Conservation (phyloP, 140 eudicot genomes). For the Bidens hawaiensis region DNA sequence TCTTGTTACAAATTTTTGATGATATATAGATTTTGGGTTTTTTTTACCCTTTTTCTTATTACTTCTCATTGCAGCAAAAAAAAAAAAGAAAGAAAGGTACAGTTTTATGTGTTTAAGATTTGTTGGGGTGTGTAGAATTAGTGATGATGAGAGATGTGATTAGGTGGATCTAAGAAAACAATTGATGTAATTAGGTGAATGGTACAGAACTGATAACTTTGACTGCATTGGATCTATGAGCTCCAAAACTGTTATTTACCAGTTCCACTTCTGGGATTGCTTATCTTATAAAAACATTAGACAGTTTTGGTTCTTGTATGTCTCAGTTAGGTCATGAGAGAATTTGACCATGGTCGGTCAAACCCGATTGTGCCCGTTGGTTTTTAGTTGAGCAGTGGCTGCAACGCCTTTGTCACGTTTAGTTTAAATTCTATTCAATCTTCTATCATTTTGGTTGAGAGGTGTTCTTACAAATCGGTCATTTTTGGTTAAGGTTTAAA, state of each 20-base stretch:
- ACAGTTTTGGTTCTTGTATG: slow-evolving; percentile 4
- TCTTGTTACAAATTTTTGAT: neutral
- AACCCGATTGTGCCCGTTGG: slow-evolving; percentile 12
- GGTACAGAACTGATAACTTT: neutral
- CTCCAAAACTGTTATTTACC: neutral
- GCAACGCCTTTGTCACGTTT: slow-evolving; percentile 61
- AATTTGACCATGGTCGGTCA: slow-evolving; percentile 7
- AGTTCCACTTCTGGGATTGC: slow-evolving; percentile 1
- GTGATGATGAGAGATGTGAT: neutral
- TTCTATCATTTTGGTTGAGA: too few relatives aligned
- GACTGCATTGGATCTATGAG: slow-evolving; percentile 5
- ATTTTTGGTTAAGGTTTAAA: too few relatives aligned
- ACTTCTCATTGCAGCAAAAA: neutral
- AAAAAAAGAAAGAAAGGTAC: too few relatives aligned
- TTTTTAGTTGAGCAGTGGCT: slow-evolving; percentile 46
- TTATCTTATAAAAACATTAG: neutral
- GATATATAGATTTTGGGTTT: neutral
- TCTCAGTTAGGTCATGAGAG: neutral
- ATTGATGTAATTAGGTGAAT: neutral
- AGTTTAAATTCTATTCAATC: slow-evolving; percentile 49
- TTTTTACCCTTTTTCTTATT: neutral
- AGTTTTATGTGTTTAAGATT: neutral
- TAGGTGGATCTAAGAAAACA: slow-evolving; percentile 9
- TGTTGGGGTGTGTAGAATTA: neutral
- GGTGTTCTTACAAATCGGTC: too few relatives aligned